Conservation (phyloP, 441 rosid species). For the Croton laevigatus region DNA sequence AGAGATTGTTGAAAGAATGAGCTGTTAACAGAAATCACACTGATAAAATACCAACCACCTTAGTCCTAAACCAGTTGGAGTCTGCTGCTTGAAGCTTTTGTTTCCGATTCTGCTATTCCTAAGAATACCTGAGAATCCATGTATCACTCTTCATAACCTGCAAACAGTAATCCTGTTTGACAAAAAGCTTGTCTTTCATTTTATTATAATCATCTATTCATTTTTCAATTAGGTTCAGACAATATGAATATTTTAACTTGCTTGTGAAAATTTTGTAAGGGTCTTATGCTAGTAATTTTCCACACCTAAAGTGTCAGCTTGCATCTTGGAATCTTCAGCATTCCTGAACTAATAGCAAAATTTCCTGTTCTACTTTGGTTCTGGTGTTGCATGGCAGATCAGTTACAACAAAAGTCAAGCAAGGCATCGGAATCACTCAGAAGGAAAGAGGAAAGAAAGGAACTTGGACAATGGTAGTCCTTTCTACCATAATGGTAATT, state of each 20-base stretch:
- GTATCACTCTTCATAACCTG: too few relatives aligned
- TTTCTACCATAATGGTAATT: constrained; percentile 34
- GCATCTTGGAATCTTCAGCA: not conserved
- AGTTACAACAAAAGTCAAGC: constrained; percentile 40
- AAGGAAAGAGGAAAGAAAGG: constrained; percentile 41
- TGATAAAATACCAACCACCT: not conserved
- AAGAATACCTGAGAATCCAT: too few relatives aligned
- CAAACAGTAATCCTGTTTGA: not conserved
- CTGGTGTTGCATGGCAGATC: constrained; percentile 38
- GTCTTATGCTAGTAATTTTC: not conserved
- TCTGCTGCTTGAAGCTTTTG: too few relatives aligned
- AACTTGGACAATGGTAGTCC: constrained; percentile 40
- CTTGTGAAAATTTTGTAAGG: not conserved
- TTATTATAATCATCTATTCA: not conserved
- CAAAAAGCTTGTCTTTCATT: not conserved
- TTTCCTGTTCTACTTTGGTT: constrained; percentile 5
- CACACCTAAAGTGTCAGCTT: not conserved
- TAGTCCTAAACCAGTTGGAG: not conserved
- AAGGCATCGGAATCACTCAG: constrained; percentile 37
- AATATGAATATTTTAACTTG: not conserved
- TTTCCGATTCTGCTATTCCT: too few relatives aligned
- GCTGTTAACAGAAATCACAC: not conserved
- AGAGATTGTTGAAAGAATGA: not conserved
- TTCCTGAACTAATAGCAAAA: not conserved
- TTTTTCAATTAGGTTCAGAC: not conserved